These are phyloP conservation scores for Daldinia sp. DNA, from an alignment of 2,329 filamentous ascomycete species.

Conservation along the genomic window DNA sequence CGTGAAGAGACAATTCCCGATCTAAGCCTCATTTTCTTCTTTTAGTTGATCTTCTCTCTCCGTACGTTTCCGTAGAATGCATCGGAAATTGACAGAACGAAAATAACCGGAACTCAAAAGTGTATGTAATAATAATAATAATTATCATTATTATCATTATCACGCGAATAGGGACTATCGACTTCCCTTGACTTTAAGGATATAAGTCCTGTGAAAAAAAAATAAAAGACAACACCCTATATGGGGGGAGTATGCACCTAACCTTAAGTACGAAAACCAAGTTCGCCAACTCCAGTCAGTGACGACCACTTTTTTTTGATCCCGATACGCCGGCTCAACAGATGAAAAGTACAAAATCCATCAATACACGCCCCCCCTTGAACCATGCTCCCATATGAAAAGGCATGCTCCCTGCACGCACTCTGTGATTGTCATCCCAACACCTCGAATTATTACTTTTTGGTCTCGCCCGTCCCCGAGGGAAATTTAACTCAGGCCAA, in stretches of 20 bases:
- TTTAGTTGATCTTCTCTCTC: neutral
- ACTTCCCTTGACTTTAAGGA: constrained; percentile 8
- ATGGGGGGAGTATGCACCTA: constrained; percentile 24
- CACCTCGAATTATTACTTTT: constrained; percentile 18
- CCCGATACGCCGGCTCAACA: constrained; percentile 17
- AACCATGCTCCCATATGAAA: constrained; percentile 23
- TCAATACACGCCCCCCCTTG: constrained; percentile 15
- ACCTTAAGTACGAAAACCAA: constrained; percentile 14
- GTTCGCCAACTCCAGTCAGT: constrained; percentile 25
- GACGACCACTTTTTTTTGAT: constrained; percentile 9
- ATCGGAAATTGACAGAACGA: neutral
- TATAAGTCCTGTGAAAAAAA: neutral
- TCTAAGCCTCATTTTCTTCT: constrained; percentile 16
- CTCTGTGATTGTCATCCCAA: constrained; percentile 24
- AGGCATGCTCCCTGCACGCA: constrained; percentile 27
- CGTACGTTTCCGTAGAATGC: constrained; percentile 1
- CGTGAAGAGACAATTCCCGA: constrained; percentile 6
- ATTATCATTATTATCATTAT: neutral
- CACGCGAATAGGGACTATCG: constrained; percentile 3
- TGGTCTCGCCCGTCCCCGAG: neutral
- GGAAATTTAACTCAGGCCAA: neutral
- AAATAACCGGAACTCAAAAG: neutral
- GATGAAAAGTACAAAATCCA: constrained; percentile 28
- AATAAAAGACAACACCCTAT: constrained; percentile 20
- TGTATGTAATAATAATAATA: neutral